Evolutionary conservation across 306 rosid genomes (phyloP), one percentile per base, ranked within the genome.

Genomic region (Castanea sativa): DNA sequence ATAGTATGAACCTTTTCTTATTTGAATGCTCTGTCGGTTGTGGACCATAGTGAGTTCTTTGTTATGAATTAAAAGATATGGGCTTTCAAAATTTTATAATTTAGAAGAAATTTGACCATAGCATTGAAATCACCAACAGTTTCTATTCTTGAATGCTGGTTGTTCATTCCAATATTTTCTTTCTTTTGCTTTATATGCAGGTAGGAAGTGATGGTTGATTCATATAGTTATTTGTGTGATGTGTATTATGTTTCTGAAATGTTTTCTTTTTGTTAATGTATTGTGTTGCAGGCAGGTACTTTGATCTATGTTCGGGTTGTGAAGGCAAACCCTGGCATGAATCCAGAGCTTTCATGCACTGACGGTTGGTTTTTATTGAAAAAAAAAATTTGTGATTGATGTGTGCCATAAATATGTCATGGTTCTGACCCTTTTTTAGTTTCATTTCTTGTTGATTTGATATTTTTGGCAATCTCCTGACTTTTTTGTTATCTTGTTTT

Each of bases 281-380:
- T 84, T 71, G 21, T 73, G 71, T 81, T 76, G 85, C 93, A 93
- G 96, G 86, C 63, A 56, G 99, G 96, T 79, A 84, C 94, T 69
- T 86, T 93, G 87, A 79, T 93, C 67, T 93, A 90, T 41, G 89
- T 83, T 61, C 90, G 98, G 73, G 89, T 96, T 33, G 98, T 87
- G 73, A 93, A 89, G 83, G 97, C 93, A 78, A 96, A 84, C 84
- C 92, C 91, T 57, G 93, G 92, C 82, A 86, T 93, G 91, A 96
- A 93, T 87, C 98, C 99, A 6, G 98, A 93, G 81, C 82, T 96
- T 71, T 82, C 99, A 60, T 96, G 99, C 80, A 91, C 88, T 16
- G 97, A 93, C 83, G 98, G 99, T 96, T 64, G 45, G 92, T 83
- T 30, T 10, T 58, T 16, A 15, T 65, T 32, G 58, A 41, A 41